Base-by-base conservation (phyloP, 2,329 filamentous ascomycete species). In the Claviceps quebecensis region DNA sequence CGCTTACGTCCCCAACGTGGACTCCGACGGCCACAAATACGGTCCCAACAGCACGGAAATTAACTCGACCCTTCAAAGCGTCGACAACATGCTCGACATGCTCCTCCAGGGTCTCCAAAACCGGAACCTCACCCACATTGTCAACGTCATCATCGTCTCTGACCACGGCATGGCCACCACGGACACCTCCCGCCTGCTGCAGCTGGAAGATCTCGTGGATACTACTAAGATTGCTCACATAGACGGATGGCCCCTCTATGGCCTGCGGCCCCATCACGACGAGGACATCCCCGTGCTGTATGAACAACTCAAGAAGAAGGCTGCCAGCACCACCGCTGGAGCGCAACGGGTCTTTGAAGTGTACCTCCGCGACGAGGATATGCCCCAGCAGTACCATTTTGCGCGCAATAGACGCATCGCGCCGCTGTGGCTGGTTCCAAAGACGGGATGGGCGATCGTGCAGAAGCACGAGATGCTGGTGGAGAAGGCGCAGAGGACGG, bases 151-250 rank as follows among this genome's bases (percentile, higher is more conserved):
- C 37, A 77, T 98, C n/a, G 91, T 98, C 2, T 96, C 89, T 0
- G 93, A 98, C 64, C 93, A 98, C 64, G 93, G 93, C 48, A 98
- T 98, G 93, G 93, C 93, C 1, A 95, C 89, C 0, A 97, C 93
- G 0, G 86, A 90, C 54, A 80, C 78, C 0, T 75, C 81, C 17
- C 79, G 93, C 11, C 72, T 97, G 45, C 77, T 97, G 26, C 93
- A 97, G 67, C 73, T 97, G 2, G 93, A 98, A 56, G 88, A 96
- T 61, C 69, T 97, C 4, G 74, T 97, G 46, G 87, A 96, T 63
- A 75, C 85, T 5, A 71, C 70, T 47, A 77, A 88, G 58, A 82
- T 97, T 45, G 84, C 85, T 53, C 88, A 93, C 63, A 84, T 81
- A 26, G 93, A 98, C 58, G 93, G 93, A 51, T 98, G 93, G 93